These are phyloP conservation scores for Psophocarpus tetragonolobus DNA, from an alignment of 306 rosid species.

Conservation along the genomic window DNA sequence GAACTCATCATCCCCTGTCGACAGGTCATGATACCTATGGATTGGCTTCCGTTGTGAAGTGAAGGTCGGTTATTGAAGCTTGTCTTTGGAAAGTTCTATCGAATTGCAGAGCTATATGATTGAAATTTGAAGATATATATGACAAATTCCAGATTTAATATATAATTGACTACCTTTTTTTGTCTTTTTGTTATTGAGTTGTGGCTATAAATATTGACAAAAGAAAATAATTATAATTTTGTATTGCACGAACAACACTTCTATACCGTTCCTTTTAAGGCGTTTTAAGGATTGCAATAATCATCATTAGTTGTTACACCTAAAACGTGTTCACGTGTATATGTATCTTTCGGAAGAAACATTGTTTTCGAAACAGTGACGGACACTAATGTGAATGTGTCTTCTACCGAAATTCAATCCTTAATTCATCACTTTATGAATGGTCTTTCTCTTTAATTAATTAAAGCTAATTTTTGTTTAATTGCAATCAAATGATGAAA, in stretches of 20 bases:
- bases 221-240: not conserved
- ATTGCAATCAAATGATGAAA: not conserved
- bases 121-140: not conserved
- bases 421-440: not conserved
- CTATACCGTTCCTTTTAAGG: not conserved
- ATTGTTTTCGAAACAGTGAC: not conserved
- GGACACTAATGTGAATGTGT: not conserved
- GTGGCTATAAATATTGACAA: not conserved
- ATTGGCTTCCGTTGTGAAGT: not conserved
- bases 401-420: not conserved
- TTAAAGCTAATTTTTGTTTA: not conserved
- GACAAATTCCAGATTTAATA: not conserved
- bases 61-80: not conserved
- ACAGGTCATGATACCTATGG: not conserved
- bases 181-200: not conserved
- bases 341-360: not conserved
- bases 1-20: not conserved
- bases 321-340: not conserved
- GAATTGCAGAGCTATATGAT: not conserved
- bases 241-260: not conserved
- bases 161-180: not conserved
- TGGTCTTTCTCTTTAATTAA: not conserved
- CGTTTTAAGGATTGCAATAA: not conserved
- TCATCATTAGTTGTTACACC: slow-evolving; percentile 6
- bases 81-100: not conserved